phyloP scores from a whole-genome alignment of 345 rosid genomes.

The Syzygium jambos region DNA sequence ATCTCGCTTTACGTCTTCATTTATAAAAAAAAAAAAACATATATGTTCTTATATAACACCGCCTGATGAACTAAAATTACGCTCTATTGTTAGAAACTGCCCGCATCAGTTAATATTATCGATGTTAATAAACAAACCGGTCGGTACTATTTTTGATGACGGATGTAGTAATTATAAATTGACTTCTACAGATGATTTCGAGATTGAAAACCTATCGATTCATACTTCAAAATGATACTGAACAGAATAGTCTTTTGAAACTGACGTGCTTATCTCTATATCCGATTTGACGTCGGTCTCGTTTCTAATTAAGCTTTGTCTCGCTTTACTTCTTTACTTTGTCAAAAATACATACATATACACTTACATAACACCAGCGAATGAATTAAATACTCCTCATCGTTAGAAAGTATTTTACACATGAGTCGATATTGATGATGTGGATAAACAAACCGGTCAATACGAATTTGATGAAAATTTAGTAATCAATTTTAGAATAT shows the following conservation, averaged over 20 bases:
- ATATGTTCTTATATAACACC: too few species aligned
- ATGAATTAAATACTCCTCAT: background rate
- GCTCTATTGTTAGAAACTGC: too few species aligned
- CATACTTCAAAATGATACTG: background rate
- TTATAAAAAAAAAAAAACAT: too few species aligned
- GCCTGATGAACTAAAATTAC: too few species aligned
- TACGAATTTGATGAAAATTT: background rate
- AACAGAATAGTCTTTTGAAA: background rate
- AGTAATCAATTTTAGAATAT: background rate
- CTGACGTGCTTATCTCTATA: background rate
- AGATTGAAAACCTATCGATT: too few species aligned
- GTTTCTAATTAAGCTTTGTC: background rate
- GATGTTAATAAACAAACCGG: too few species aligned
- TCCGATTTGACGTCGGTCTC: accelerated
- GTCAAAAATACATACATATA: background rate
- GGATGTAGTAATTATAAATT: too few species aligned
- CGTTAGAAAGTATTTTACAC: background rate
- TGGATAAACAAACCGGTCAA: background rate
- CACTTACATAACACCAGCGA: background rate
- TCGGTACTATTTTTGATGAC: too few species aligned
- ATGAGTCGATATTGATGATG: background rate
- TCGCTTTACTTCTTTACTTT: too few species aligned
- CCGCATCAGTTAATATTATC: too few species aligned
- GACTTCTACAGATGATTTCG: too few species aligned
- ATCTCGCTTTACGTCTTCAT: too few species aligned